phyloP scores from a whole-genome alignment of 202 grass and related monocot species.

The Sporobolus alterniflorus region DNA sequence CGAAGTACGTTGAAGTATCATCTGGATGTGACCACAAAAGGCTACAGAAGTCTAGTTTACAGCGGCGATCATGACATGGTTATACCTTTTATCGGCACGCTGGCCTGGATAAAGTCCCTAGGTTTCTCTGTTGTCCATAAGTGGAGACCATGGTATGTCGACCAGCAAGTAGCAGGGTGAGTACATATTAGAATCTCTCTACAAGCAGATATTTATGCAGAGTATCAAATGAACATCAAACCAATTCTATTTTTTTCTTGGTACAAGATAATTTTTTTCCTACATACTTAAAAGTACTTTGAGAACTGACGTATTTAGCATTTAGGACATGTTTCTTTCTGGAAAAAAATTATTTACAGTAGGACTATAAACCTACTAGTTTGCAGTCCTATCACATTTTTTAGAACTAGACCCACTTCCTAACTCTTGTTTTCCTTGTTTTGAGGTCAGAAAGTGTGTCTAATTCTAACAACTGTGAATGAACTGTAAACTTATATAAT shows the following conservation, averaged over 20 bases:
- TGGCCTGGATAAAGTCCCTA: conserved; percentile 63
- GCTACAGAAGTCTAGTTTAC: conserved; percentile 59
- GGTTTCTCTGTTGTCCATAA: conserved; percentile 53
- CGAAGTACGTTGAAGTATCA: conserved; percentile 52
- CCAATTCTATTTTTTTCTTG: not conserved
- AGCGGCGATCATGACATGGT: conserved; percentile 70
- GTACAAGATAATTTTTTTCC: not conserved
- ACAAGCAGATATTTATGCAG: no score
- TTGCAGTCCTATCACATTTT: no score
- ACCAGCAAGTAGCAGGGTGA: conserved; percentile 72
- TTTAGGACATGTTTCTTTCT: no score
- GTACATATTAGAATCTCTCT: not conserved
- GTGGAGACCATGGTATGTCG: conserved; percentile 64
- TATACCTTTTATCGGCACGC: conserved; percentile 48
- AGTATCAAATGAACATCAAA: not conserved
- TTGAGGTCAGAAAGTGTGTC: no score
- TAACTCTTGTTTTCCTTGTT: no score
- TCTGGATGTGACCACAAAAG: conserved; percentile 61
- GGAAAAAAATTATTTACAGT: no score
- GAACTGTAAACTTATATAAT: no score
- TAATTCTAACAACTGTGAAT: no score
- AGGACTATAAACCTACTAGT: no score
- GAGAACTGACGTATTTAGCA: no score
- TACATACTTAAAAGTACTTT: no score
- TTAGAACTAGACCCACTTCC: no score